A percentile compares a stretch with the other conserved stretches of the same genome.
Conservation (phyloP, 1,139 yeast species). For the Arxiozyma slooffiae region DNA sequence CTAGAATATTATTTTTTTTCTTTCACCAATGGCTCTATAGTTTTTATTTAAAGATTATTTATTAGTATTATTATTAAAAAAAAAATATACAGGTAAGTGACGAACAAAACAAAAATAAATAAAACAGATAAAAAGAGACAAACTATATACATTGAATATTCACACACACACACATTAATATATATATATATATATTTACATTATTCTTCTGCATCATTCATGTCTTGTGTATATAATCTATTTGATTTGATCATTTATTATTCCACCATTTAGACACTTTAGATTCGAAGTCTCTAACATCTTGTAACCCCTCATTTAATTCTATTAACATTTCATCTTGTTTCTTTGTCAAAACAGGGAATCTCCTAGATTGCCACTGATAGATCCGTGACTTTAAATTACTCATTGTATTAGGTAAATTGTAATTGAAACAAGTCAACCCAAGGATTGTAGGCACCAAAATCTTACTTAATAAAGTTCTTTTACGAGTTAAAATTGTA, state of each 20-base stretch:
- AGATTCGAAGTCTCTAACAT: slow-evolving; percentile 5
- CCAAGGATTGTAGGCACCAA: slow-evolving; percentile 62
- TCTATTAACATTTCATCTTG: slow-evolving; percentile 41
- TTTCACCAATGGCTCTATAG: too few relatives aligned
- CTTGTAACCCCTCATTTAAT: slow-evolving; percentile 9
- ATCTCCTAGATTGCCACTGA: slow-evolving; percentile 51
- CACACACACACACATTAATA: too few relatives aligned
- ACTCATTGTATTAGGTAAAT: slow-evolving; percentile 66
- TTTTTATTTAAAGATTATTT: too few relatives aligned
- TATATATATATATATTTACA: too few relatives aligned
- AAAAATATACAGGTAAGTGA: too few relatives aligned
- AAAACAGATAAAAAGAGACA: too few relatives aligned
- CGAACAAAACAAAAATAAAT: too few relatives aligned
- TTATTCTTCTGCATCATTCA: too few relatives aligned
- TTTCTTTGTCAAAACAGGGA: slow-evolving; percentile 59
- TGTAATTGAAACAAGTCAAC: slow-evolving; percentile 56
- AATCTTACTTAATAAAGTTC: slow-evolving; percentile 51
- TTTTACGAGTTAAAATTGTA: slow-evolving; percentile 60
- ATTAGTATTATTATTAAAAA: too few relatives aligned
- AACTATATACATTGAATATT: too few relatives aligned
- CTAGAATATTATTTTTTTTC: too few relatives aligned
- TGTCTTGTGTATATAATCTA: too few relatives aligned
- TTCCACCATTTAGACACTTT: slow-evolving; percentile 5
- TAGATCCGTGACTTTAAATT: slow-evolving; percentile 57
- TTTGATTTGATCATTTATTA: neutral